These are phyloP conservation scores for Casuarina cunninghamiana DNA, from an alignment of 306 rosid species.

Conservation along the genomic window DNA sequence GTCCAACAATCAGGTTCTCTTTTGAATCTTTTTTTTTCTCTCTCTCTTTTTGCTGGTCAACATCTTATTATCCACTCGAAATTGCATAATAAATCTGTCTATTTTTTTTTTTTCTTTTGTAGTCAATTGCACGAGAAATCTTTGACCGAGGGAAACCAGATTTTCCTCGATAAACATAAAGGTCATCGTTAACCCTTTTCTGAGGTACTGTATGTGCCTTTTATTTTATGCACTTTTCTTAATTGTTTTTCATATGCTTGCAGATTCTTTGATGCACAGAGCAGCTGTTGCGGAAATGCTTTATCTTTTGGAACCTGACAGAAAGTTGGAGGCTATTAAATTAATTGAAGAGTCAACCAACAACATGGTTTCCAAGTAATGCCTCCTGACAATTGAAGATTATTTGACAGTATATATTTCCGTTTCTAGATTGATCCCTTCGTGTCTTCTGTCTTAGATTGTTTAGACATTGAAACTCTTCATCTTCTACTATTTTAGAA, in stretches of 20 bases:
- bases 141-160: constrained; percentile 68
- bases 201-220: not conserved
- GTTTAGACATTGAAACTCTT: constrained; percentile 14
- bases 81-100: constrained; percentile 14
- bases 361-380: constrained; percentile 59
- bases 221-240: constrained; percentile 19
- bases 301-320: constrained; percentile 62
- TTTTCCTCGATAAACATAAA: constrained; percentile 77
- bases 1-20: constrained; percentile 72
- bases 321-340: constrained; percentile 69
- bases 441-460: not conserved
- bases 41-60: not conserved
- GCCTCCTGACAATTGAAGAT: not conserved
- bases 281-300: constrained; percentile 83
- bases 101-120: constrained; percentile 28
- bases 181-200: constrained; percentile 40
- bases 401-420: not conserved
- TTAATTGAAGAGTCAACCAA: constrained; percentile 75
- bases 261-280: constrained; percentile 94
- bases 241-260: constrained; percentile 18
- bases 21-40: constrained; percentile 1
- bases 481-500: constrained; percentile 38
- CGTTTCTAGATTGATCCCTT: constrained; percentile 19
- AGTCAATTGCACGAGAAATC: constrained; percentile 82
- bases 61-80: not conserved